Base-by-base conservation (phyloP, 164 flowering plant genomes). In the Tetrastigma voinierianum region DNA sequence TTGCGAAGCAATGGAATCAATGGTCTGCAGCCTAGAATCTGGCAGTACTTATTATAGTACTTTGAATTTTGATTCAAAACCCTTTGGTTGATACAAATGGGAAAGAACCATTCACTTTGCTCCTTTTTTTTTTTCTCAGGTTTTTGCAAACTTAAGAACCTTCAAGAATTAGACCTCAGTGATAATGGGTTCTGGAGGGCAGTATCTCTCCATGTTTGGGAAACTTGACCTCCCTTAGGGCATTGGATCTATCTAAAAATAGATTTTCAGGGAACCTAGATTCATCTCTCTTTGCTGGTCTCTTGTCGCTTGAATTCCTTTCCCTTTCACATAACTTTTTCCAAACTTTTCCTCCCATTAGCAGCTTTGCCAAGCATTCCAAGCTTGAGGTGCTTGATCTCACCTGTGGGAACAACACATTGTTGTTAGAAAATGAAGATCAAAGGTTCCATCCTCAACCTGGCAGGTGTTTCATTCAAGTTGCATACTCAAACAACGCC, bases 131-230 rank as follows among this genome's bases (percentile, higher is more conserved):
- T 14, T 49, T 49, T 49, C n/a, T 14, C 52, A 49, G 52, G 52
- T n/a, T 49, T 49, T n/a, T 49, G 52, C 52, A 13, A 49, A 49
- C 52, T 49, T 4, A 49, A 49, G 52, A 49, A 49, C 52, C 52
- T 49, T n/a, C 52, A 49, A 49, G 52, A 12, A 17, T n/a, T 49
- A 49, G 52, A 49, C n/a, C 52, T 49, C 52, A 49, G 52, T 49
- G 16, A 49, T 4, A 49, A 49, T 49, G 52, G n/a, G 6, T 49
- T 49, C 4, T n/a, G n/a, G 52, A 49, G 52, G 52, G 52, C 7
- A 12, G 15, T 14, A 7, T 49, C 6, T n/a, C 52, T 49, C n/a
- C 52, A 16, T 49, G 52, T 16, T 49, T 49, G 52, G 52, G 52
- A 49, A 49, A 49, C 52, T 13, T 49, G 52, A 49, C 52, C 15